These are phyloP conservation scores for Trichoderma sp. DNA, from an alignment of 2,329 filamentous ascomycete species.

Conservation along the genomic window DNA sequence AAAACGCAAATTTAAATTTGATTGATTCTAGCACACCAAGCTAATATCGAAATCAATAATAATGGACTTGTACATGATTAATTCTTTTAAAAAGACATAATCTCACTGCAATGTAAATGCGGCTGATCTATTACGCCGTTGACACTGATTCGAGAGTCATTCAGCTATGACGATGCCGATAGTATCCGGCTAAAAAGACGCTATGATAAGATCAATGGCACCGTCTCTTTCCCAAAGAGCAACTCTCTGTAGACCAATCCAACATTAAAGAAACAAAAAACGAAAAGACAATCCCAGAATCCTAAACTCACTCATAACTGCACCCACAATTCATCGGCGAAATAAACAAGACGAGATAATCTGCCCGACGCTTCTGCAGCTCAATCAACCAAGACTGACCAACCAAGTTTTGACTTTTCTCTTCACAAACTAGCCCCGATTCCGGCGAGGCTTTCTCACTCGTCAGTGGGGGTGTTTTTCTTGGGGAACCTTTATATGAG, in stretches of 20 bases:
- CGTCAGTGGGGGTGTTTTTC: background rate
- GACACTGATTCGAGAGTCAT: background rate
- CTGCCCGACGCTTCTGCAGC: background rate
- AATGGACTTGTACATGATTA: background rate
- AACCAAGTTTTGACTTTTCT: background rate
- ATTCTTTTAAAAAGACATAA: background rate
- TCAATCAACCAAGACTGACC: background rate
- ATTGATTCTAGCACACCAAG: background rate
- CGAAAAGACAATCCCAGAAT: too few species aligned
- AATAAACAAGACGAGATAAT: background rate
- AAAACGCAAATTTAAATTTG: background rate
- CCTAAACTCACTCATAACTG: background rate
- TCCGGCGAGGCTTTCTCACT: conserved; percentile 21
- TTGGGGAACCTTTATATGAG: conserved; percentile 1
- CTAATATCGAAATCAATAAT: background rate
- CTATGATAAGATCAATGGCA: conserved; percentile 20
- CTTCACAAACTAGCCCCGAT: conserved; percentile 15
- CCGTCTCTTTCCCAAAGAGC: conserved; percentile 3
- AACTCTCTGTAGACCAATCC: background rate
- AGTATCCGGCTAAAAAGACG: conserved; percentile 22
- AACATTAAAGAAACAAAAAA: background rate
- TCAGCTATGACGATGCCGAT: conserved; percentile 15
- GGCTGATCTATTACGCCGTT: background rate
- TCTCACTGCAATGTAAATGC: background rate
- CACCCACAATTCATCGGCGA: background rate